Percentiles rank a stretch among this genome's conserved stretches.
Evolutionary conservation across 1,284 basidiomycete genomes (phyloP).

Genomic region (Fomitopsis palustris): DNA sequence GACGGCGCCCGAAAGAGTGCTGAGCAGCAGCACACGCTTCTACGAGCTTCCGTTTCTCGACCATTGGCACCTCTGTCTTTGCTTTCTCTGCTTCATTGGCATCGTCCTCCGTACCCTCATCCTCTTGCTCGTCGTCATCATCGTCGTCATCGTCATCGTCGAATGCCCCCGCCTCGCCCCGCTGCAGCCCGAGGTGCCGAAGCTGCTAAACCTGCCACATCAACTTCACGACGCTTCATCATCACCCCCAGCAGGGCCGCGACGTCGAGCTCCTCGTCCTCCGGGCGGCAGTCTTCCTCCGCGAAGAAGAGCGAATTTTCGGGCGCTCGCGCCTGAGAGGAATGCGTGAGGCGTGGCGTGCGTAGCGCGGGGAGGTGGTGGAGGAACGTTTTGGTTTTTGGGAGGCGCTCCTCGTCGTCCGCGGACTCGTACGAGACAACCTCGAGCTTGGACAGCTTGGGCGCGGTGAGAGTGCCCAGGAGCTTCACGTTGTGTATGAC

Average conservation of each 20-base stretch:
- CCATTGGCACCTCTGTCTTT: not conserved
- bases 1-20: not conserved
- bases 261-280: not conserved
- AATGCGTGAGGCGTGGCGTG: not conserved
- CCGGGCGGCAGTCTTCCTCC: not conserved
- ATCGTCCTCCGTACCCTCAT: too few relatives aligned
- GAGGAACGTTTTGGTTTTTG: not conserved
- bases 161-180: too few relatives aligned
- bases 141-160: too few relatives aligned
- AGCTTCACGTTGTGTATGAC: not conserved
- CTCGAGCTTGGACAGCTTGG: not conserved
- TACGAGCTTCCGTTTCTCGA: not conserved
- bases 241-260: not conserved
- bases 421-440: not conserved
- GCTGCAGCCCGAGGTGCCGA: not conserved
- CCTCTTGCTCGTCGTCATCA: too few relatives aligned
- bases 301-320: not conserved
- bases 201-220: not conserved
- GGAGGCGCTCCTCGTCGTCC: not conserved
- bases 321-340: not conserved
- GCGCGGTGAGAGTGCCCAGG: not conserved
- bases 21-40: not conserved
- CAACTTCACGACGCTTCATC: not conserved
- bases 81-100: not conserved
- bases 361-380: not conserved